Conservation (phyloP, 768 basidiomycete species). For the Naematelia encephala region DNA sequence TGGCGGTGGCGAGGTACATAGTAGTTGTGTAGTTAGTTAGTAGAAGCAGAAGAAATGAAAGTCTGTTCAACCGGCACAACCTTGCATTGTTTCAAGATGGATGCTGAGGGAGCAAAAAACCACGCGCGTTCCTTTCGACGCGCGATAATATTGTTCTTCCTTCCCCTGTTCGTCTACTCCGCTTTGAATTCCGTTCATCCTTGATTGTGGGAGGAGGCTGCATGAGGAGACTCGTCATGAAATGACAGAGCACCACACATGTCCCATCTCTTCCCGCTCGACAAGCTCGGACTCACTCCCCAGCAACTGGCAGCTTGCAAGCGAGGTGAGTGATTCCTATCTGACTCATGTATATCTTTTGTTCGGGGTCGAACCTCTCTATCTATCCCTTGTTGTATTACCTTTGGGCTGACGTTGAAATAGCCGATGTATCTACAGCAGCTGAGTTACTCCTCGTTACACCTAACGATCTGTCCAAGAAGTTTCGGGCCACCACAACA, state of each 20-base stretch:
- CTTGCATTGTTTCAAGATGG: constrained; percentile 1
- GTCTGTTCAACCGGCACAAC: constrained; percentile 48
- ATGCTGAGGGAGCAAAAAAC: no score
- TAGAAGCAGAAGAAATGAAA: constrained; percentile 37
- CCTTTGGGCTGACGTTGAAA: neutral
- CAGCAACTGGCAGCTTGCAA: constrained; percentile 28
- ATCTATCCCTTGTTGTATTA: neutral
- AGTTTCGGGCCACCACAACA: constrained; percentile 16
- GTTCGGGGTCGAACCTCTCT: neutral
- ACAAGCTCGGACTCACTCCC: constrained; percentile 21
- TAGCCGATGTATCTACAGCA: constrained; percentile 30
- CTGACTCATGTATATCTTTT: neutral
- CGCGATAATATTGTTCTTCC: no score
- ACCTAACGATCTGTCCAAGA: constrained; percentile 27
- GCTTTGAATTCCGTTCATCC: no score
- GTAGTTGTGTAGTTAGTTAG: constrained; percentile 15
- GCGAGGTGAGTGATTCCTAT: constrained; percentile 24
- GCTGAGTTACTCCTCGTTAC: constrained; percentile 34
- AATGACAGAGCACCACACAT: constrained; percentile 6
- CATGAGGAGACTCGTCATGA: no score
- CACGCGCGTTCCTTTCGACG: no score
- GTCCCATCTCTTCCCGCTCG: constrained; percentile 33
- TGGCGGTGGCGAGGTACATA: neutral
- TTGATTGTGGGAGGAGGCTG: no score
- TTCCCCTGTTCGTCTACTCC: no score